Base-by-base conservation (phyloP, 2,329 filamentous ascomycete genomes). In the Colletotrichum tanaceti region DNA sequence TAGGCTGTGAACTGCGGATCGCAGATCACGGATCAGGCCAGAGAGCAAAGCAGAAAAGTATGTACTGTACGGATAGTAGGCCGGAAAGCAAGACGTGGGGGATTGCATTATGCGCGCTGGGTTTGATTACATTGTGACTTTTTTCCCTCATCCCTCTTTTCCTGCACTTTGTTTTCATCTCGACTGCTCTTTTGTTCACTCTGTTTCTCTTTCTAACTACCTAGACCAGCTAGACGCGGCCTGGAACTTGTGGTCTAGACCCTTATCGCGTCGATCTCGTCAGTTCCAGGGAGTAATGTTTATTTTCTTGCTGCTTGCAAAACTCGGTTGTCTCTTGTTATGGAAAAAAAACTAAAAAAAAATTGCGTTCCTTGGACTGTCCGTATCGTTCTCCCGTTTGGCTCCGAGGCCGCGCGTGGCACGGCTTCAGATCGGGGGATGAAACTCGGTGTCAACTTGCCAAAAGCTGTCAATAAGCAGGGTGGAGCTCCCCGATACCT, bases 301-400 rank as follows among this genome's bases (percentile, higher is more conserved):
- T n/a, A n/a, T 44, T 41, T 44, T 28, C 18, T 58, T 35, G 22
- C 24, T 2, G 3, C 9, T n/a, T 35, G 28, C 28, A 28, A 35
- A 20, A 52, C 13, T 47, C 47, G 16, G 10, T 52, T 4, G n/a
- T n/a, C n/a, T n/a, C n/a, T n/a, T n/a, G n/a, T n/a, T n/a, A n/a
- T n/a, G n/a, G n/a, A n/a, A n/a, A n/a, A n/a, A n/a, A n/a, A n/a
- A n/a, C n/a, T n/a, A n/a, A n/a, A n/a, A n/a, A n/a, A n/a, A n/a
- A n/a, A n/a, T n/a, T n/a, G n/a, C n/a, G n/a, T 77, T 75, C 24
- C 28, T 35, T 41, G 32, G 6, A 43, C 58, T 24, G 28, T 54
- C 58, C 46, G 28, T 39, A 49, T 38, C 24, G 53, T 64, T 64
- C 47, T 60, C 55, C 55, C 55, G 50, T 61, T 35, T 39, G 62